A percentile compares a stretch with the other conserved stretches of the same genome.
phyloP scores from a whole-genome alignment of 2,329 filamentous ascomycete species.

The Chrysoporthe cubensis region DNA sequence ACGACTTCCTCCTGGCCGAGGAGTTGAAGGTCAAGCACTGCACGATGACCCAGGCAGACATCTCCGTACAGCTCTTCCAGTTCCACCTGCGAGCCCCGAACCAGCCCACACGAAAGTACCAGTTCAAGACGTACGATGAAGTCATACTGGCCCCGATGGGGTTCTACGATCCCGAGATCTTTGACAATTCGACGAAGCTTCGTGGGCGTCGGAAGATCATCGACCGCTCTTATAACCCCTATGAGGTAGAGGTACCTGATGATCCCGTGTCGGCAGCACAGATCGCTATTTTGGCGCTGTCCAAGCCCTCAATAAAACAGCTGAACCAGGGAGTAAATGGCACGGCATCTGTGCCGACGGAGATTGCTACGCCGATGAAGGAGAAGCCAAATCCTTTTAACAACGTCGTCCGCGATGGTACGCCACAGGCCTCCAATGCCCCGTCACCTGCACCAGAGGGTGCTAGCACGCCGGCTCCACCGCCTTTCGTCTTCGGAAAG shows the following conservation, averaged over 20 bases:
- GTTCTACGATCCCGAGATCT: conserved; percentile 87
- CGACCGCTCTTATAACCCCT: conserved; percentile 88
- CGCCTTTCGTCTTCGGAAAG: conserved; percentile 60
- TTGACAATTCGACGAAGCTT: conserved; percentile 82
- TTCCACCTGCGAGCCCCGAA: conserved; percentile 90
- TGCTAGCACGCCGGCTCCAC: conserved; percentile 65
- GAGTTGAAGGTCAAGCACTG: conserved; percentile 94
- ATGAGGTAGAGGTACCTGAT: conserved; percentile 84
- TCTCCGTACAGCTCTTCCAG: conserved; percentile 85
- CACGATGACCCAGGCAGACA: conserved; percentile 86
- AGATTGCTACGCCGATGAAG: conserved; percentile 63
- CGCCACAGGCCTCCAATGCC: conserved; percentile 82
- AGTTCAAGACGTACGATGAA: conserved; percentile 97
- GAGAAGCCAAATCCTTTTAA: conserved; percentile 70
- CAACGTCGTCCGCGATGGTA: conserved; percentile 71
- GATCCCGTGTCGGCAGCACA: conserved; percentile 89
- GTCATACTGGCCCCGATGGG: conserved; percentile 93
- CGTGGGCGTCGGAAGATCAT: conserved; percentile 78
- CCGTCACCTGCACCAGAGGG: conserved; percentile 87
- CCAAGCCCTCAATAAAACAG: conserved; percentile 58
- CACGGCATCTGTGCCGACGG: conserved; percentile 49
- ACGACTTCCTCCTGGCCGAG: conserved; percentile 92
- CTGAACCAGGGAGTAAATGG: conserved; percentile 40
- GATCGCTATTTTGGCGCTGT: conserved; percentile 63
- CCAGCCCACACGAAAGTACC: conserved; percentile 88